Evolutionary conservation across 192 early-diverging fungal genomes (phyloP).

Genomic region (Podila epigama): DNA sequence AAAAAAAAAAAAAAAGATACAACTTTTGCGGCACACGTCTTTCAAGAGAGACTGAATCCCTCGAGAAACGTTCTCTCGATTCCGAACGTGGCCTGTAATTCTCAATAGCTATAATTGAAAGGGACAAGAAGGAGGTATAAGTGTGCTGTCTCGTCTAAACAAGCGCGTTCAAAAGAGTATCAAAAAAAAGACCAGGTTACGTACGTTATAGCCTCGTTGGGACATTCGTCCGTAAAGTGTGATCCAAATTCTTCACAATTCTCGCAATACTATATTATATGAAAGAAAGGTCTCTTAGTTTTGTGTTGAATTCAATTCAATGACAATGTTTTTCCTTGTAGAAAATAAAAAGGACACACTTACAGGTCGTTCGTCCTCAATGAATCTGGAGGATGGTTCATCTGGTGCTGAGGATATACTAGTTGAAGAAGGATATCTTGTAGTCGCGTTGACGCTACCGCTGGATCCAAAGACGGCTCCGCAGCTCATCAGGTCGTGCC

Average conservation of each 20-base stretch:
- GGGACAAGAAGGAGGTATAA: neutral
- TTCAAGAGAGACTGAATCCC: slow-evolving; percentile 25
- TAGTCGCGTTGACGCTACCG: neutral
- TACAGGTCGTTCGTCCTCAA: slow-evolving; percentile 24
- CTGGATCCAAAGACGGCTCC: slow-evolving; percentile 53
- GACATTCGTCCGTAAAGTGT: slow-evolving; percentile 76
- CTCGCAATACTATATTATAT: slow-evolving; percentile 67
- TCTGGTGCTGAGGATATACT: slow-evolving; percentile 1
- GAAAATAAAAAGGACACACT: neutral
- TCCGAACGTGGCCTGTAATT: slow-evolving; percentile 34
- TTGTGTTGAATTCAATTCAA: neutral
- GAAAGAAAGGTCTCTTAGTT: neutral
- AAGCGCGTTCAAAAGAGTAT: neutral
- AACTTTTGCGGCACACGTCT: slow-evolving; percentile 18
- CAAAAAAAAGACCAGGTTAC: neutral
- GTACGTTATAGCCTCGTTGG: slow-evolving; percentile 55
- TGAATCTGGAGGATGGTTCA: neutral
- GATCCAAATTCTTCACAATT: slow-evolving; percentile 75
- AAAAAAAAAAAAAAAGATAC: neutral
- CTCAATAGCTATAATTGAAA: slow-evolving; percentile 30
- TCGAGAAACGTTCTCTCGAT: slow-evolving; percentile 33
- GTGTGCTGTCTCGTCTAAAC: neutral
- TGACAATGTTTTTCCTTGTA: neutral
- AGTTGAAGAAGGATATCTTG: neutral
- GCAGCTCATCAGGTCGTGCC: slow-evolving; percentile 72